Evolutionary conservation across 768 basidiomycete genomes (phyloP).

Genomic region (Mycena crocata): DNA sequence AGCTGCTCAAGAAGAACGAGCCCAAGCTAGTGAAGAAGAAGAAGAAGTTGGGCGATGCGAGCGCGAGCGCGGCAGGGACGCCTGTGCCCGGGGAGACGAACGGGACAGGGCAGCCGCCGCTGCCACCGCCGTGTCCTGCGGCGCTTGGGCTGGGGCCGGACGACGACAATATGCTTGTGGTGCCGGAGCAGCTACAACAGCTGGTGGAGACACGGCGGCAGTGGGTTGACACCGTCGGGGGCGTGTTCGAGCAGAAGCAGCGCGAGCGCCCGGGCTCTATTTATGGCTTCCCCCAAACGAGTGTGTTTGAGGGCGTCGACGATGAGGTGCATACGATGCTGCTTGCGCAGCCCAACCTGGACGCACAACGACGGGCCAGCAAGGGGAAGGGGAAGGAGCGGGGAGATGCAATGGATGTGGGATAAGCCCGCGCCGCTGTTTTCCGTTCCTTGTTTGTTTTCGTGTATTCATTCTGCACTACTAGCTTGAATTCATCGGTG

Average conservation of each 20-base stretch:
- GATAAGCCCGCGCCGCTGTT: slow-evolving; percentile 53
- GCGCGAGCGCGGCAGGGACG: slow-evolving; percentile 39
- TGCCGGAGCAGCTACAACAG: slow-evolving; percentile 75
- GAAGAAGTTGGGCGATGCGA: slow-evolving; percentile 57
- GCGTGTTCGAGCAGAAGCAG: slow-evolving; percentile 82
- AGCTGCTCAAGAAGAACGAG: slow-evolving; percentile 84
- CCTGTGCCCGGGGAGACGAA: slow-evolving; percentile 39
- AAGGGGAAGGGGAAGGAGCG: slow-evolving; percentile 62
- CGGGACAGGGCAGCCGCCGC: slow-evolving; percentile 45
- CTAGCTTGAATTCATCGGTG: slow-evolving; percentile 20
- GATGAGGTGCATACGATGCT: slow-evolving; percentile 65
- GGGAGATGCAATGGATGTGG: slow-evolving; percentile 78
- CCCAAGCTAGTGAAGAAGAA: slow-evolving; percentile 86
- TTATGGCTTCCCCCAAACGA: slow-evolving; percentile 81
- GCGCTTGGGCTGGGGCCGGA: slow-evolving; percentile 78
- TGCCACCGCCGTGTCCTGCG: slow-evolving; percentile 76
- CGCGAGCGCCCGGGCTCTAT: slow-evolving; percentile 72
- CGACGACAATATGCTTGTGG: slow-evolving; percentile 69
- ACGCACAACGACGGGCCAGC: slow-evolving; percentile 45
- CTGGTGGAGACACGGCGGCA: slow-evolving; percentile 81
- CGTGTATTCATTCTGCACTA: slow-evolving; percentile 7
- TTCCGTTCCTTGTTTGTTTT: too few species aligned
- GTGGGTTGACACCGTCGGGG: slow-evolving; percentile 84
- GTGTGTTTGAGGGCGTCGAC: slow-evolving; percentile 81
- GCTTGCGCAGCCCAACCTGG: slow-evolving; percentile 37